Percentiles rank a stretch among this genome's conserved stretches.
phyloP scores from a whole-genome alignment of 805 yeast genomes.

The Candida boidinii region DNA sequence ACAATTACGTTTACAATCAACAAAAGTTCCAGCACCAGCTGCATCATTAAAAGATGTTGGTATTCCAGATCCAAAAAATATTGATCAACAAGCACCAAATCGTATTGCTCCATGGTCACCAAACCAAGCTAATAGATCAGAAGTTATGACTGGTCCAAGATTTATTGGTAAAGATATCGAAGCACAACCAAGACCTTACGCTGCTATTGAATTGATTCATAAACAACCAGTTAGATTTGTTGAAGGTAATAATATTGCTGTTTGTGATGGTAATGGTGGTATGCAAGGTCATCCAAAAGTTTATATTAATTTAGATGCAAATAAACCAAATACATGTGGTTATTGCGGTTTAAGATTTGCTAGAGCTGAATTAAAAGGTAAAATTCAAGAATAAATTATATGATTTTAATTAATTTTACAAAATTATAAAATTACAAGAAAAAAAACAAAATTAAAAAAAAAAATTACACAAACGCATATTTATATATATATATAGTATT shows the following conservation, averaged over 20 bases:
- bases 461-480: no score
- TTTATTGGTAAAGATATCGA: conserved; percentile 64
- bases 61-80: conserved; percentile 14
- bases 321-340: conserved; percentile 65
- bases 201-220: conserved; percentile 78
- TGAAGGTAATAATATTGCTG: conserved; percentile 49
- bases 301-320: conserved; percentile 71
- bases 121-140: conserved; percentile 53
- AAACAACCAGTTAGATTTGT: conserved; percentile 63
- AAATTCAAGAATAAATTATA: conserved; percentile 3
- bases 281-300: conserved; percentile 82
- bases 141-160: conserved; percentile 49
- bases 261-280: conserved; percentile 72
- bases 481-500: no score
- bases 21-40: background rate
- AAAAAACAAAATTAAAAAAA: no score
- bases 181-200: conserved; percentile 68
- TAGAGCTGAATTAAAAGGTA: conserved; percentile 36
- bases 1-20: background rate
- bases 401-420: conserved; percentile 1
- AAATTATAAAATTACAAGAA: background rate
- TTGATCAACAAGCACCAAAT: conserved; percentile 68
- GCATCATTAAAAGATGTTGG: conserved; percentile 8
- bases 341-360: conserved; percentile 73
- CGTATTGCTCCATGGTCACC: conserved; percentile 62